These are phyloP conservation scores for Chlamydomonas eustigma DNA, from an alignment of 139 green algal species.

Conservation along the genomic window DNA sequence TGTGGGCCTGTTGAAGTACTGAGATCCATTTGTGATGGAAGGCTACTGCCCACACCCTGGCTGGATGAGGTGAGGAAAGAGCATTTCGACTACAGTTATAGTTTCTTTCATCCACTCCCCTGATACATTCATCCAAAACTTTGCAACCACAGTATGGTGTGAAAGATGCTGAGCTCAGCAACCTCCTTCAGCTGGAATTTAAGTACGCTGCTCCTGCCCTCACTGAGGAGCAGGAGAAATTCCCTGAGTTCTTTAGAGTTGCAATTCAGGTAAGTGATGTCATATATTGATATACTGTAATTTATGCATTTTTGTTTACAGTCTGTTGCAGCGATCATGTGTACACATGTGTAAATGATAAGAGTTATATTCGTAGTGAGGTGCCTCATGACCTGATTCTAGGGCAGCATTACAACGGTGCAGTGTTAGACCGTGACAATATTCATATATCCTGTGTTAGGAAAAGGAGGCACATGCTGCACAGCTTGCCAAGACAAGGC, in stretches of 20 bases:
- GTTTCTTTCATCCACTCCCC: not conserved
- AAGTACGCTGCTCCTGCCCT: not conserved
- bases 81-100: not conserved
- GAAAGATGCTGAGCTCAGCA: not conserved
- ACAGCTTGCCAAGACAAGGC: too few species aligned
- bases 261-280: not conserved
- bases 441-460: too few species aligned
- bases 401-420: too few species aligned
- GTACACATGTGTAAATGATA: too few species aligned
- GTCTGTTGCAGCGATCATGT: too few species aligned
- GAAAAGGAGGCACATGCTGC: too few species aligned
- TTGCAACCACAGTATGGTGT: not conserved
- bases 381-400: too few species aligned
- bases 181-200: not conserved
- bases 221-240: not conserved
- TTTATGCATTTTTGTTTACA: too few species aligned
- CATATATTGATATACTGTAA: too few species aligned
- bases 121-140: not conserved
- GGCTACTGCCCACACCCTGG: not conserved
- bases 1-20: not conserved
- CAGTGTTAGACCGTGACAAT: too few species aligned
- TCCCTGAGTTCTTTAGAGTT: not conserved
- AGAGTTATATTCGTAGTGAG: too few species aligned
- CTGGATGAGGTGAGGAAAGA: slow-evolving; percentile 1
- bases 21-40: not conserved